Base-by-base conservation (phyloP, 2,329 filamentous ascomycete species). In the Macrophomina pseudophaseolina region DNA sequence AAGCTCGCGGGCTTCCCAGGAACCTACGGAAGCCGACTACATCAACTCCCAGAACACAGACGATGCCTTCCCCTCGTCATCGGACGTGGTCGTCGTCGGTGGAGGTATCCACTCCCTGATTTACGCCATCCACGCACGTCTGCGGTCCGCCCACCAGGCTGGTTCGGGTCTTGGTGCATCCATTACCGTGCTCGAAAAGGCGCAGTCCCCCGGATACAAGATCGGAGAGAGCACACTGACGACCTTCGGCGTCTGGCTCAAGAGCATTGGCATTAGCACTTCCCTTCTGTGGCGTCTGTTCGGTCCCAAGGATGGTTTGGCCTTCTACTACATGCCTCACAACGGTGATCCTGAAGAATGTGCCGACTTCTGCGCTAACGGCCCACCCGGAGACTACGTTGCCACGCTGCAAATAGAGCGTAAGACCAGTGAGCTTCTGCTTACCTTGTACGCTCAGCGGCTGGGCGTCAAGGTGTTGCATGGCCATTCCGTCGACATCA, bases 71-170 rank as follows among this genome's bases (percentile, higher is more conserved):
- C 49, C 49, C 30, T 16, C 28, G 5, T 16, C 49, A 4, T 53
- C 49, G 49, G 49, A 53, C 30, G 49, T 53, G 4, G 49, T 53
- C 23, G 54, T 51, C 28, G 30, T 35, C 23, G 32, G 46, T 5
- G 38, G 35, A n/a, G 51, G 63, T 28, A 56, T 49, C 74, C 54
- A 72, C 74, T 68, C 68, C 70, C 5, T 69, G 59, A 62, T 70
- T 23, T 59, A 59, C 42, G 54, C 54, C 33, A 59, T 59, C 6
- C 54, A 59, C 33, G 54, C 54, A 44, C 54, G 42, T 7, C 35
- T 59, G 18, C 9, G 32, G 28, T 59, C 54, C 33, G 14, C 28
- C 38, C 54, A n/a, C 14, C 32, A 59, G 54, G 18, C 16, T 11
- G 33, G 54, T 23, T 42, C 54, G 8, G 54, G 33, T 4, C 33